Evolutionary conservation across 805 yeast genomes (phyloP).

Genomic region (Wickerhamiella nectarea): DNA sequence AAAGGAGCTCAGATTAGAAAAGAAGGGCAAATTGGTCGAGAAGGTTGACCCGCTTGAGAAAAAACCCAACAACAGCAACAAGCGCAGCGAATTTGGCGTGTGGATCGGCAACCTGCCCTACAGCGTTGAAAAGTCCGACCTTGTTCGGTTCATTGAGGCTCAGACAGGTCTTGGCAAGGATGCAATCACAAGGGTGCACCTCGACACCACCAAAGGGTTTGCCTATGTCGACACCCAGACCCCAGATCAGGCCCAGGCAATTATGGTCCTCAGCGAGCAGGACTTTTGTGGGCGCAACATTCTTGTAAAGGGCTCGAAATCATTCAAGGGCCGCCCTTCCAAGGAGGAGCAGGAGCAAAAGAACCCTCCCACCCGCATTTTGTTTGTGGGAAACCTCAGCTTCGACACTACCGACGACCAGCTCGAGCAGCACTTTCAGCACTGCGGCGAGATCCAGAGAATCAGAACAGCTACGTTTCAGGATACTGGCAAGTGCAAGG

Average conservation of each 20-base stretch:
- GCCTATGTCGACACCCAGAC: conserved; percentile 76
- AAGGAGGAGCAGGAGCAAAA: conserved; percentile 35
- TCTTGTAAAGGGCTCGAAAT: conserved; percentile 65
- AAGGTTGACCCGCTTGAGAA: conserved; percentile 25
- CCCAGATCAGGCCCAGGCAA: conserved; percentile 44
- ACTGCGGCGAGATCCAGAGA: conserved; percentile 73
- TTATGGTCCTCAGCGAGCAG: conserved; percentile 54
- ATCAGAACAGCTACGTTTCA: conserved; percentile 97
- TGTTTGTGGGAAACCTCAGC: conserved; percentile 86
- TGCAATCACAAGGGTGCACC: conserved; percentile 60
- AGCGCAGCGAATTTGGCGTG: conserved; percentile 39
- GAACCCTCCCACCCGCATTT: conserved; percentile 77
- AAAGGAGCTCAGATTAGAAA: conserved; percentile 75
- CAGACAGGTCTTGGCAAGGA: conserved; percentile 22
- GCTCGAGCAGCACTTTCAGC: conserved; percentile 70
- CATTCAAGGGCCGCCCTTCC: conserved; percentile 79
- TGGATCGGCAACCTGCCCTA: conserved; percentile 93
- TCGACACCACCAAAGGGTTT: conserved; percentile 68
- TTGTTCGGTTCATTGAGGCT: conserved; percentile 44
- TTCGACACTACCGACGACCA: conserved; percentile 79
- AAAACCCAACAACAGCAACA: conserved; percentile 6
- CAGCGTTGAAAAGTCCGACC: conserved; percentile 65
- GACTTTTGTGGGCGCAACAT: conserved; percentile 72
- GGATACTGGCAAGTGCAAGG: conserved; percentile 92
- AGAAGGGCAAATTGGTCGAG: conserved; percentile 38